These are phyloP conservation scores for Musa schizocarpa DNA, from an alignment of 176 grass and related monocot species.

Conservation along the genomic window DNA sequence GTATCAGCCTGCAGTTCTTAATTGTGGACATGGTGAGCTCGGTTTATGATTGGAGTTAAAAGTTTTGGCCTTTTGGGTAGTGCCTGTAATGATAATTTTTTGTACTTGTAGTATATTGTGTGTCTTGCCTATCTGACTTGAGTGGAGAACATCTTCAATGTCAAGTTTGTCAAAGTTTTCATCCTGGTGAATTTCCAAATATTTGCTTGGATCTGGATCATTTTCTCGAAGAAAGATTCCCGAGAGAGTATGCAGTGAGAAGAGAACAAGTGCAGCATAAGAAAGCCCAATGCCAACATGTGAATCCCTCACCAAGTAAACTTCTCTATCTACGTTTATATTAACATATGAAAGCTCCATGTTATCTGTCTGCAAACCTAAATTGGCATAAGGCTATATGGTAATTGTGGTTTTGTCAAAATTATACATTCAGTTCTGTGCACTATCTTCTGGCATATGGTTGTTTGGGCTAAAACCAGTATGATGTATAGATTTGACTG, in stretches of 20 bases:
- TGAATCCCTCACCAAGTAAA: conserved; percentile 51
- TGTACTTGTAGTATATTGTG: conserved; percentile 42
- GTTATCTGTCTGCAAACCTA: neutral
- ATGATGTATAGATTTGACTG: neutral
- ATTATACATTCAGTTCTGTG: neutral
- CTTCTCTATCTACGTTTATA: conserved; percentile 16
- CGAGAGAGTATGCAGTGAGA: conserved; percentile 56
- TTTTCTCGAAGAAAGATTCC: conserved; percentile 80
- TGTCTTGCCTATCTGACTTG: conserved; percentile 41
- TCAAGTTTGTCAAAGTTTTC: conserved; percentile 53
- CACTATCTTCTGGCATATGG: neutral
- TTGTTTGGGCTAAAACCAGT: neutral
- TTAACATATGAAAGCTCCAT: neutral
- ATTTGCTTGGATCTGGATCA: conserved; percentile 75
- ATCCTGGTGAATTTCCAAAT: conserved; percentile 72
- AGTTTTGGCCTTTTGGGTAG: neutral
- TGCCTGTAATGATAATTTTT: conserved; percentile 22
- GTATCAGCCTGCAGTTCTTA: conserved; percentile 78
- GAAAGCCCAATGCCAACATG: conserved; percentile 25
- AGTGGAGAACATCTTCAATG: conserved; percentile 47
- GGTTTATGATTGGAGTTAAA: conserved; percentile 15
- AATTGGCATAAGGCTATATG: neutral
- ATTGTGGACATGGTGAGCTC: conserved; percentile 89
- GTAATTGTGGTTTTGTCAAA: neutral
- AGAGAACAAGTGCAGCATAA: conserved; percentile 29